Conservation (phyloP, 192 early-diverging fungal genomes). For the Linnemannia schmuckeri region DNA sequence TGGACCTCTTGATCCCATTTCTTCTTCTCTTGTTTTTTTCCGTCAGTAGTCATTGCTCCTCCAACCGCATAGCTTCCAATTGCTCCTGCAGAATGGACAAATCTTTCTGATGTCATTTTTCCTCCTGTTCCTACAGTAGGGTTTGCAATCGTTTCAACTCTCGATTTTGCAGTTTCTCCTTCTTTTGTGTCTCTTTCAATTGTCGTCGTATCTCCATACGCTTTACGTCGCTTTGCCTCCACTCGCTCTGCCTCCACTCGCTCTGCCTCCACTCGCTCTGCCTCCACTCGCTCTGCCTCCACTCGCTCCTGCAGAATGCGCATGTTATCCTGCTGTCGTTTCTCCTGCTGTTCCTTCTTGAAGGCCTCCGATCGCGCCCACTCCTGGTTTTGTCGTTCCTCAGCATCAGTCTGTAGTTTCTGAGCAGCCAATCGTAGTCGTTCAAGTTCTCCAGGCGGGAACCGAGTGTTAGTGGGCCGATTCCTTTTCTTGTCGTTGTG, state of each 20-base stretch:
- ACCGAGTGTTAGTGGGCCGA: not conserved
- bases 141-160: too few relatives aligned
- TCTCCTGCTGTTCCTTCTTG: not conserved
- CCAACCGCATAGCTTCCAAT: not conserved
- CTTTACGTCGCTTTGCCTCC: too few relatives aligned
- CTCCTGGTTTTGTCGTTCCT: not conserved
- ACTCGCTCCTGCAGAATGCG: not conserved
- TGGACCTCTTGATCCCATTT: not conserved
- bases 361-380: not conserved
- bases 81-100: too few relatives aligned
- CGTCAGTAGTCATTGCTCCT: not conserved
- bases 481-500: not conserved
- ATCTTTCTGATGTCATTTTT: too few relatives aligned
- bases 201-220: too few relatives aligned
- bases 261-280: too few relatives aligned
- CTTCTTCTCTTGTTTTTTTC: not conserved
- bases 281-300: too few relatives aligned
- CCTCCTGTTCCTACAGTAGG: too few relatives aligned
- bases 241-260: too few relatives aligned
- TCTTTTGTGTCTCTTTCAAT: too few relatives aligned
- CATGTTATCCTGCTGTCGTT: not conserved
- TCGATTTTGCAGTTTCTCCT: too few relatives aligned
- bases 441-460: slow-evolving; percentile 6
- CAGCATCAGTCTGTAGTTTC: not conserved
- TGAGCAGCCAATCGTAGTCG: not conserved